Percentiles rank a stretch among this genome's conserved stretches.
These are phyloP conservation scores for Podospora anserina DNA, from an alignment of 495 filamentous ascomycete genomes.

Conservation along the genomic window DNA sequence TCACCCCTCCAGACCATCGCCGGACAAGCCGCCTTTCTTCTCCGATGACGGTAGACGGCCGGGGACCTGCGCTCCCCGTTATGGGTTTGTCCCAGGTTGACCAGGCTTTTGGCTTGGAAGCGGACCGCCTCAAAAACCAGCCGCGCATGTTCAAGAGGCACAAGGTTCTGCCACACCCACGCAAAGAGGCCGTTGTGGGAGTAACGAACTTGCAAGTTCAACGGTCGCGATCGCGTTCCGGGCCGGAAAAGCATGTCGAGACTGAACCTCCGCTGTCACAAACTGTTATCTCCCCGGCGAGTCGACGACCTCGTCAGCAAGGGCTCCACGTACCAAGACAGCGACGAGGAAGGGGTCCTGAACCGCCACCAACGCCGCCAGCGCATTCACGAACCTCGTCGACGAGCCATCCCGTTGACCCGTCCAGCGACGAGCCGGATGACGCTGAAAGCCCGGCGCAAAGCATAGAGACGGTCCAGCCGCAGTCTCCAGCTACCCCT, in stretches of 20 bases:
- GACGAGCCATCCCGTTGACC: slow-evolving; percentile 37
- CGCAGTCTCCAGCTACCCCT: slow-evolving; percentile 51
- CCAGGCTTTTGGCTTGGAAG: slow-evolving; percentile 17
- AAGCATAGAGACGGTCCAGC: slow-evolving; percentile 30
- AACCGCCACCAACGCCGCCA: slow-evolving; percentile 53
- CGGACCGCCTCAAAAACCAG: slow-evolving; percentile 21
- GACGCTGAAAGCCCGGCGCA: slow-evolving; percentile 33
- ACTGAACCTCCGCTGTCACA: slow-evolving; percentile 23
- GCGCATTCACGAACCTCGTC: slow-evolving; percentile 53
- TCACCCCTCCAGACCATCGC: neutral
- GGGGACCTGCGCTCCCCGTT: slow-evolving; percentile 20
- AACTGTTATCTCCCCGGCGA: slow-evolving; percentile 26
- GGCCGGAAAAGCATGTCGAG: slow-evolving; percentile 19
- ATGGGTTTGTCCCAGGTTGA: slow-evolving; percentile 27
- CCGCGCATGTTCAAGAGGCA: slow-evolving; percentile 53
- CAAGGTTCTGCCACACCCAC: slow-evolving; percentile 52
- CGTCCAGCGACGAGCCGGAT: slow-evolving; percentile 30
- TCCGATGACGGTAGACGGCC: slow-evolving; percentile 25
- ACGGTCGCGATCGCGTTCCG: slow-evolving; percentile 6
- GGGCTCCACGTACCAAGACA: slow-evolving; percentile 17
- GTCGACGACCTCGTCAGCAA: neutral
- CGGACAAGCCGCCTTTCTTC: neutral
- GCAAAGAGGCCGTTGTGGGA: slow-evolving; percentile 25
- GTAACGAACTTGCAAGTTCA: slow-evolving; percentile 15
- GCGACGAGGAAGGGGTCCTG: slow-evolving; percentile 36